Percentiles rank a stretch among this genome's conserved stretches.
phyloP scores from a whole-genome alignment of 257 asterid genomes.

The Ligustrum vulgare region DNA sequence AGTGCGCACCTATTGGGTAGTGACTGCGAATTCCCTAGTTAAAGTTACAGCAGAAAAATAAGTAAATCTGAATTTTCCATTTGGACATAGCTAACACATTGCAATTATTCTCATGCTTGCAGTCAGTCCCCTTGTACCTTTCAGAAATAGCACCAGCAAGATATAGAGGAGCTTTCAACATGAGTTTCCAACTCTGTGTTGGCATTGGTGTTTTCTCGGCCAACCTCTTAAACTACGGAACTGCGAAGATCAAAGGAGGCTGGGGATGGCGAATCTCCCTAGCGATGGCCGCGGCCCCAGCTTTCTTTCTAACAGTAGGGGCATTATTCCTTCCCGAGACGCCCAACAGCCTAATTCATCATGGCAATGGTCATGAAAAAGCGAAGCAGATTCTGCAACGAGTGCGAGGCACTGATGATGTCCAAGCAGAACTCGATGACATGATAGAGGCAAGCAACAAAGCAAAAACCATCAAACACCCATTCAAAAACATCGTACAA shows the following conservation, averaged over 20 bases:
- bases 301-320: slow-evolving; percentile 28
- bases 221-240: slow-evolving; percentile 49
- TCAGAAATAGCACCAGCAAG: slow-evolving; percentile 72
- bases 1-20: no score
- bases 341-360: slow-evolving; percentile 35
- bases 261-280: slow-evolving; percentile 42
- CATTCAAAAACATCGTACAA: slow-evolving; percentile 27
- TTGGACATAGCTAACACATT: not conserved
- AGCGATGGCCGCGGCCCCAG: slow-evolving; percentile 34
- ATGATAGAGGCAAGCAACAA: slow-evolving; percentile 34
- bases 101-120: not conserved
- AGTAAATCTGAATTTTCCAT: no score
- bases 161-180: slow-evolving; percentile 63
- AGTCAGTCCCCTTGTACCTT: slow-evolving; percentile 67
- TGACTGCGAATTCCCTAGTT: no score
- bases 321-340: slow-evolving; percentile 35
- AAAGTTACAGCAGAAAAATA: no score
- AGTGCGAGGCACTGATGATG: slow-evolving; percentile 33
- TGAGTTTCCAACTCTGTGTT: slow-evolving; percentile 56
- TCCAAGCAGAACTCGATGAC: slow-evolving; percentile 28
- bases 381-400: slow-evolving; percentile 20
- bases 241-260: slow-evolving; percentile 29
- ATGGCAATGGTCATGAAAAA: slow-evolving; percentile 20
- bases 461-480: slow-evolving; percentile 26
- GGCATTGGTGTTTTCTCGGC: slow-evolving; percentile 52